Evolutionary conservation across 2,329 filamentous ascomycete species (phyloP), one percentile per base, ranked within the genome.

Genomic region (Penicillium hordei): DNA sequence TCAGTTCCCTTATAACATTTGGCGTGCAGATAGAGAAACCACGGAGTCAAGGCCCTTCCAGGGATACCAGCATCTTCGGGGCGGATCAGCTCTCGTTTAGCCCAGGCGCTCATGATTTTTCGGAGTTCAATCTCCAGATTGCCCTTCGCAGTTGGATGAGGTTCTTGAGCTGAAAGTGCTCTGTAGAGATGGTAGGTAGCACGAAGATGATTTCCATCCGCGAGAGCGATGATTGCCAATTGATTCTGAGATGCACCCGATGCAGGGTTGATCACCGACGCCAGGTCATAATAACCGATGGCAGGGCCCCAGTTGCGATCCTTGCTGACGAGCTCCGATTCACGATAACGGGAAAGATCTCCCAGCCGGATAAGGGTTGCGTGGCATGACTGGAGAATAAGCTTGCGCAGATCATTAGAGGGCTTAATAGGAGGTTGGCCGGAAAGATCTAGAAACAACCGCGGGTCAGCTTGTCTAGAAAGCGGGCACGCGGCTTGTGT

Each of bases 131-230:
- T 81, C 67, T 90, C 88, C 48, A 99, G 81, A 68, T 97, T 97
- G 19, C 81, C 78, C 57, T 83, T 81, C 3, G 91, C 92, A 45
- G 88, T 83, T 0, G 89, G 88, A 69, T 94, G 88, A 5, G 92
- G 91, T 40, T 87, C 81, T 52, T 86, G 82, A 33, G 91, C 87
- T 9, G 87, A 87, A 65, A 94, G 82, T 17, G 93, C 88, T 61
- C 93, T 88, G 71, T 96, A 94, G 40, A 97, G 85, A 73, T 96
- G 87, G 74, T 97, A 97, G 31, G 95, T 88, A 10, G 91, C 88
- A 60, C 91, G 86, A 50, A 97, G 83, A 71, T 95, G 89, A 65
- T 93, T 89, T 57, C 83, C 84, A 66, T 93, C 73, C 52, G 89
- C 87, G 48, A 91, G 83, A 59, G 89, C 88, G 58, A 97, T 88